A percentile compares a stretch with the other conserved stretches of the same genome.
Conservation (phyloP, 2,329 filamentous ascomycete genomes). For the Colletotrichum liriopes region DNA sequence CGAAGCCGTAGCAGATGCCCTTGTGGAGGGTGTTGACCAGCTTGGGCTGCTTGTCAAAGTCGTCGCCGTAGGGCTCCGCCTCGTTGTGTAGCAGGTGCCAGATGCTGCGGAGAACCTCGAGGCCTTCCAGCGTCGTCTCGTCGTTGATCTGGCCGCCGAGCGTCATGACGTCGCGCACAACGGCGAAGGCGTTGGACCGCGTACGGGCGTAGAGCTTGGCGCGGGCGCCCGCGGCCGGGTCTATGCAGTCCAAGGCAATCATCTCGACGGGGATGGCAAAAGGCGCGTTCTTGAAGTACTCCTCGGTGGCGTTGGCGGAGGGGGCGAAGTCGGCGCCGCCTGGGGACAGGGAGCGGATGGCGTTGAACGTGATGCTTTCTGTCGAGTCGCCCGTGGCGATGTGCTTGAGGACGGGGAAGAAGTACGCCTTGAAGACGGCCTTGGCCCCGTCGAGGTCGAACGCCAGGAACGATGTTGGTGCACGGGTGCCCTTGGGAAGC, state of each 20-base stretch:
- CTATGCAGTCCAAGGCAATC: constrained; percentile 49
- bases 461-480: constrained; percentile 47
- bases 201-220: constrained; percentile 49
- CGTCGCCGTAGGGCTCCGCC: constrained; percentile 37
- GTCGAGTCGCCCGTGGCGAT: constrained; percentile 45
- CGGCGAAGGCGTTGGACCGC: constrained; percentile 46
- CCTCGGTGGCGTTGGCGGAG: constrained; percentile 44
- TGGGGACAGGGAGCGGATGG: constrained; percentile 46
- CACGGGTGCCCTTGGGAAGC: constrained; percentile 43
- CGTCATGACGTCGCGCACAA: constrained; percentile 47
- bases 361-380: constrained; percentile 45
- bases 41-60: constrained; percentile 40
- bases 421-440: constrained; percentile 47
- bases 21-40: constrained; percentile 39
- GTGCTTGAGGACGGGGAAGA: constrained; percentile 48
- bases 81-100: constrained; percentile 49
- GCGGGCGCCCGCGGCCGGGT: constrained; percentile 46
- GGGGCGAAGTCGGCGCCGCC: constrained; percentile 42
- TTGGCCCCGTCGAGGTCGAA: constrained; percentile 47
- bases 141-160: constrained; percentile 46
- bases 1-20: constrained; percentile 49
- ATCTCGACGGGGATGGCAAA: constrained; percentile 47
- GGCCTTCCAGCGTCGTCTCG: constrained; percentile 45
- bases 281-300: constrained; percentile 43
- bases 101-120: constrained; percentile 45